phyloP scores from a whole-genome alignment of 1,284 basidiomycete genomes.

The Anthracocystis setariae region DNA sequence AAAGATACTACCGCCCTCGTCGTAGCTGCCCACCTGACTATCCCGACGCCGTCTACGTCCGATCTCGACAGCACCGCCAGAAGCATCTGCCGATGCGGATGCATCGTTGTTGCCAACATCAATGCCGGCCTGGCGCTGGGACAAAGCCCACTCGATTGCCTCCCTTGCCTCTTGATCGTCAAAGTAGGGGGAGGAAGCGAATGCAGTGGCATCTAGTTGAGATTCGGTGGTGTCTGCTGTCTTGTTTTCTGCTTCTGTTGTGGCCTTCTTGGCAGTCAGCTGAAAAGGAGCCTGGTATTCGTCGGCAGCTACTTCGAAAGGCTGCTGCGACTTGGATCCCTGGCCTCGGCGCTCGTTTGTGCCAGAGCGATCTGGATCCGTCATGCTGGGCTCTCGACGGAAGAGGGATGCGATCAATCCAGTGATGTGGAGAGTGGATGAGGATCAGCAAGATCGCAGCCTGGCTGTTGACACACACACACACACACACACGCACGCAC shows the following conservation, averaged over 20 bases:
- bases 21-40: constrained; percentile 66
- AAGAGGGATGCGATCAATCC: too few species aligned
- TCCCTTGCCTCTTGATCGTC: constrained; percentile 61
- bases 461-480: too few species aligned
- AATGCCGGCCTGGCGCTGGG: constrained; percentile 27
- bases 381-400: constrained; percentile 9
- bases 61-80: constrained; percentile 19
- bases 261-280: constrained; percentile 29
- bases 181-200: constrained; percentile 61
- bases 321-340: constrained; percentile 32
- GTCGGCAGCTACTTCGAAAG: constrained; percentile 55
- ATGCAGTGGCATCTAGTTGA: constrained; percentile 17
- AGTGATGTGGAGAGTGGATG: too few species aligned
- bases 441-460: too few species aligned
- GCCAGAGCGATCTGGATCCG: constrained; percentile 26
- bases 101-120: constrained; percentile 22
- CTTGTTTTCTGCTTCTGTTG: not conserved
- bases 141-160: constrained; percentile 55
- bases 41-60: constrained; percentile 52
- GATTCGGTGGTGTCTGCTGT: not conserved
- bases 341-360: constrained; percentile 23
- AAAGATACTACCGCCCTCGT: constrained; percentile 61
- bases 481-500: too few species aligned
- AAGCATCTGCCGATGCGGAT: not conserved
- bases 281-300: constrained; percentile 64